A percentile compares a stretch with the other conserved stretches of the same genome.
Evolutionary conservation across 345 rosid genomes (phyloP).

Genomic region (Rhizophora apiculata): DNA sequence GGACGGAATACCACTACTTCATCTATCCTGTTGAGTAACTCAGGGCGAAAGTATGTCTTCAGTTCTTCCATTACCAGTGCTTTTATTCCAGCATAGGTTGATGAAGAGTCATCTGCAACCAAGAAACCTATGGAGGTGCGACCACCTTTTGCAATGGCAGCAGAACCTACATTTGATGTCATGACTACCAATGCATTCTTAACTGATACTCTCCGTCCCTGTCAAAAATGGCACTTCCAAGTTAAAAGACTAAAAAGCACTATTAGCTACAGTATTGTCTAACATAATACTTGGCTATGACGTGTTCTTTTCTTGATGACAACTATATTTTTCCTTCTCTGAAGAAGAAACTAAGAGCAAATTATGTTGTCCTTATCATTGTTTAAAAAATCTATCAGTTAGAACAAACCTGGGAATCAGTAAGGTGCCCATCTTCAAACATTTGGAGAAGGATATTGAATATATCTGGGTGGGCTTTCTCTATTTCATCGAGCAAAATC

Average conservation of each 20-base stretch:
- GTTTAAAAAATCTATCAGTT: background rate
- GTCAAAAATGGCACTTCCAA: slow-evolving; percentile 7
- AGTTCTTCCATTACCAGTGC: slow-evolving; percentile 80
- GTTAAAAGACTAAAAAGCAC: slow-evolving; percentile 8
- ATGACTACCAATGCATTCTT: slow-evolving; percentile 88
- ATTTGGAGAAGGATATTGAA: slow-evolving; percentile 95
- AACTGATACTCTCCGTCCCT: slow-evolving; percentile 95
- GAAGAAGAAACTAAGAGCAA: background rate
- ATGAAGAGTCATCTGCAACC: slow-evolving; percentile 45
- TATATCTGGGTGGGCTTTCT: slow-evolving; percentile 81
- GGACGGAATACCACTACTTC: slow-evolving; percentile 88
- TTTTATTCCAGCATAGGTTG: slow-evolving; percentile 75
- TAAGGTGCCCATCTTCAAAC: slow-evolving; percentile 96
- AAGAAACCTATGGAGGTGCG: slow-evolving; percentile 67
- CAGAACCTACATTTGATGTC: slow-evolving; percentile 94
- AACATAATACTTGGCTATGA: no score
- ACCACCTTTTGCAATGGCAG: slow-evolving; percentile 85
- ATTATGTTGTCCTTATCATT: background rate
- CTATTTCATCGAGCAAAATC: slow-evolving; percentile 56
- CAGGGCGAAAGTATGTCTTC: slow-evolving; percentile 86
- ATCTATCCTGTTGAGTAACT: slow-evolving; percentile 90
- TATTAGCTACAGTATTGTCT: no score
- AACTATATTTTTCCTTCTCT: background rate
- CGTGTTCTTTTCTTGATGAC: background rate
- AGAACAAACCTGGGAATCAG: slow-evolving; percentile 85